Conservation (phyloP, 192 early-diverging fungal genomes). For the Chytriomyces sp. region DNA sequence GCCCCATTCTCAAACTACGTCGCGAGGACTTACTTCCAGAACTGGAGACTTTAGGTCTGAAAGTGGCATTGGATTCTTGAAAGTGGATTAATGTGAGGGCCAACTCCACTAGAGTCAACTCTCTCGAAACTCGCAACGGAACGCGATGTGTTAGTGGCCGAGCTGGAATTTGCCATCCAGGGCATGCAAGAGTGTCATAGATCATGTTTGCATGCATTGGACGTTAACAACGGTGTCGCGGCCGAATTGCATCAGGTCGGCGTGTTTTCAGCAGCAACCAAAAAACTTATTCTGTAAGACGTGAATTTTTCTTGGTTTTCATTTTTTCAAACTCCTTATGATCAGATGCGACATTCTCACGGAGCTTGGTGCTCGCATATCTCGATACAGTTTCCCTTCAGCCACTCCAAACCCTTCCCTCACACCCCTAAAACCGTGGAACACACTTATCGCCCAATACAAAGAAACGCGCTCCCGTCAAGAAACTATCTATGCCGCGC, state of each 20-base stretch:
- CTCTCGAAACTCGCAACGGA: no score
- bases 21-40: no score
- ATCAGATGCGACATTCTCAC: neutral
- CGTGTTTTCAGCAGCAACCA: neutral
- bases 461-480: neutral
- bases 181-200: no score
- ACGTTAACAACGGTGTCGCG: neutral
- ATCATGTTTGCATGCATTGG: no score
- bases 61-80: no score
- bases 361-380: neutral
- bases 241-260: neutral
- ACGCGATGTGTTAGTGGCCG: no score
- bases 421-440: neutral
- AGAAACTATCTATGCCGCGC: conserved; percentile 3
- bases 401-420: neutral
- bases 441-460: neutral
- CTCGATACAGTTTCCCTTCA: neutral
- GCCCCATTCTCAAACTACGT: no score
- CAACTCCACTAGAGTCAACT: no score
- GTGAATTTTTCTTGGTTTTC: neutral
- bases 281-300: neutral
- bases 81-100: no score
- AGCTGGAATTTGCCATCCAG: no score
- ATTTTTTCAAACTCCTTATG: neutral
- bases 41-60: no score